phyloP scores from a whole-genome alignment of 2,329 filamentous ascomycete genomes.

The Botrytis byssoidea region DNA sequence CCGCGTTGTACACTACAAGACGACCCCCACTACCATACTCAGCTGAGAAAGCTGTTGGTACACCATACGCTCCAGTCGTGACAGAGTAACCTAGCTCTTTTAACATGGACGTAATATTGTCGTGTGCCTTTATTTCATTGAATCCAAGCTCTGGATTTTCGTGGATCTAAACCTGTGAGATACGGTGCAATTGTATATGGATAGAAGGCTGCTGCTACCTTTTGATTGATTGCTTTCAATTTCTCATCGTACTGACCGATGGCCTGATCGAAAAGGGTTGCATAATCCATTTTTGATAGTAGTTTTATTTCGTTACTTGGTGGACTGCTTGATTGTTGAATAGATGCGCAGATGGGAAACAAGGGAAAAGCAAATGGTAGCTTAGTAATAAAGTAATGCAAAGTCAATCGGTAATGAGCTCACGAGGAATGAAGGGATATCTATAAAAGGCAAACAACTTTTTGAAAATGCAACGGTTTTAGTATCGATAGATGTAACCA shows the following conservation, averaged over 20 bases:
- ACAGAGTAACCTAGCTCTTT: constrained; percentile 47
- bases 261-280: constrained; percentile 5
- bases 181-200: neutral
- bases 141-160: constrained; percentile 52
- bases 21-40: constrained; percentile 45
- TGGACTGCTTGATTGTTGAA: neutral
- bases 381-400: neutral
- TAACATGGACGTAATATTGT: constrained; percentile 48
- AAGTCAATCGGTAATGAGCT: neutral
- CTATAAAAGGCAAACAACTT: neutral
- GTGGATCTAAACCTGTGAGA: constrained; percentile 40
- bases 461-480: neutral
- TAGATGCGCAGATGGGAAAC: neutral
- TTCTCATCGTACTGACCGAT: constrained; percentile 15
- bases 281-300: neutral
- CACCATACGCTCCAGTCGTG: constrained; percentile 49
- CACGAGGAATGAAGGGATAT: neutral
- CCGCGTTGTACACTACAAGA: constrained; percentile 45
- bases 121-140: constrained; percentile 52
- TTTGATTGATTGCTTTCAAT: constrained; percentile 22
- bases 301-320: accelerated
- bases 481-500: neutral
- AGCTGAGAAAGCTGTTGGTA: constrained; percentile 52
- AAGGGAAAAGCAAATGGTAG: neutral
- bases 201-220: neutral